Percentiles rank a stretch among this genome's conserved stretches.
Evolutionary conservation across 441 rosid species (phyloP).

Genomic region (Gossypium laxum): DNA sequence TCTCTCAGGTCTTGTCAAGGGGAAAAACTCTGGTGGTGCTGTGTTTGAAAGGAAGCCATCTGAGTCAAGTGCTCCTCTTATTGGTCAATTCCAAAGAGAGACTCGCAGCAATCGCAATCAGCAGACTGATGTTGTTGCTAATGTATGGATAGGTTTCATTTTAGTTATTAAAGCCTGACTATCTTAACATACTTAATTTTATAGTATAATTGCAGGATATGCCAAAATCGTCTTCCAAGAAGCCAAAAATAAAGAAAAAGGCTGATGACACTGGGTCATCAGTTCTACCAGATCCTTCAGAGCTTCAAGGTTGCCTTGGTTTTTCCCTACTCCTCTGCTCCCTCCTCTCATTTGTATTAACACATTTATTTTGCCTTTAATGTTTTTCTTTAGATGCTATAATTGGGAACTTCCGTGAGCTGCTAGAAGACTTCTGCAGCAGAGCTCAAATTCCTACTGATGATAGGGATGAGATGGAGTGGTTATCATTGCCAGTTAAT

Average conservation of each 20-base stretch:
- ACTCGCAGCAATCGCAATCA: slow-evolving; percentile 29
- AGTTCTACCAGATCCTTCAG: slow-evolving; percentile 50
- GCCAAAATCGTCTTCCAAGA: slow-evolving; percentile 44
- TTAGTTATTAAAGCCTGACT: slow-evolving; percentile 18
- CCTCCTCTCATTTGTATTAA: slow-evolving; percentile 7
- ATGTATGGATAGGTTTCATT: slow-evolving; percentile 35
- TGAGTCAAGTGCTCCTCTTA: slow-evolving; percentile 28
- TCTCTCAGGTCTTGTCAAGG: slow-evolving; percentile 62
- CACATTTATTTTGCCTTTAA: slow-evolving; percentile 3
- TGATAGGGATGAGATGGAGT: slow-evolving; percentile 81
- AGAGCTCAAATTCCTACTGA: slow-evolving; percentile 72
- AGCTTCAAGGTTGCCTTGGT: slow-evolving; percentile 57
- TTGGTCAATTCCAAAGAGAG: slow-evolving; percentile 36
- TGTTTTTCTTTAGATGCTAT: slow-evolving; percentile 43
- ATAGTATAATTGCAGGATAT: slow-evolving; percentile 49
- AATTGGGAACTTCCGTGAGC: slow-evolving; percentile 56
- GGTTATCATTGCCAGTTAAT: slow-evolving; percentile 55
- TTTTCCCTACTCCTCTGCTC: slow-evolving; percentile 9
- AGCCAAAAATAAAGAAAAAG: slow-evolving; percentile 65
- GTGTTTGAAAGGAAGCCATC: slow-evolving; percentile 37
- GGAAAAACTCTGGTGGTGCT: slow-evolving; percentile 36
- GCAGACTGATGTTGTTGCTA: slow-evolving; percentile 29
- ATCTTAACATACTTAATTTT: slow-evolving; percentile 18
- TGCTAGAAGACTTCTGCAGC: slow-evolving; percentile 70
- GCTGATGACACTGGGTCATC: slow-evolving; percentile 31